phyloP scores from a whole-genome alignment of 2,329 filamentous ascomycete species.

The Sporothrix sp. region DNA sequence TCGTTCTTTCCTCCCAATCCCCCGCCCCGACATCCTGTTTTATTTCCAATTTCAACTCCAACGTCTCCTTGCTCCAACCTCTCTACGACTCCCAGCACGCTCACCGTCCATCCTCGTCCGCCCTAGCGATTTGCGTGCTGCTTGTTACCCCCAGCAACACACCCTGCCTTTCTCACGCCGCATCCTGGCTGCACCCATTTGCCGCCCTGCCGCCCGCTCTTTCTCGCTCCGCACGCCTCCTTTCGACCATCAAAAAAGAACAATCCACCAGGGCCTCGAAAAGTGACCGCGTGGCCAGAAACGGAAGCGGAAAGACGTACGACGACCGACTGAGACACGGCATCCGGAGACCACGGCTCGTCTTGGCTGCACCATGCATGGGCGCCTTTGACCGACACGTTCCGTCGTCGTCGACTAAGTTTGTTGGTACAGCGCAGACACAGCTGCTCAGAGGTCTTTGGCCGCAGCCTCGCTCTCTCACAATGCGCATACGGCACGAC shows the following conservation, averaged over 20 bases:
- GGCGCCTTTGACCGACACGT: not conserved
- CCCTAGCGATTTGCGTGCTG: slow-evolving; percentile 1
- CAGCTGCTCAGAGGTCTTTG: not conserved
- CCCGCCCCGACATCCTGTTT: not conserved
- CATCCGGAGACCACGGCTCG: too few relatives aligned
- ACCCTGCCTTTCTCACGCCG: not conserved
- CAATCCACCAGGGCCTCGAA: not conserved
- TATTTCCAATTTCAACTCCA: not conserved
- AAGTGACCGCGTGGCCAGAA: too few relatives aligned
- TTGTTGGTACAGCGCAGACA: too few relatives aligned
- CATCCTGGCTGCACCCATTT: too few relatives aligned
- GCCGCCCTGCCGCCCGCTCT: not conserved
- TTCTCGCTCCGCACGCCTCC: not conserved
- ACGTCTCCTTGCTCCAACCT: too few relatives aligned
- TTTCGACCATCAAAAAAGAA: too few relatives aligned
- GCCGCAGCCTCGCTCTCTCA: not conserved
- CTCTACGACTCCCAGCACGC: too few relatives aligned
- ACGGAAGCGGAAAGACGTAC: too few relatives aligned
- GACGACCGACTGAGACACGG: not conserved
- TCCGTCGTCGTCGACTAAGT: not conserved
- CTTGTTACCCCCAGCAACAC: slow-evolving; percentile 4
- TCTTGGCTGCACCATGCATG: slow-evolving; percentile 8
- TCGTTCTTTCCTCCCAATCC: not conserved
- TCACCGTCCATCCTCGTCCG: too few relatives aligned
- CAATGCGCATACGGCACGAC: slow-evolving; percentile 4